These are phyloP conservation scores for Populus alba DNA, from an alignment of 345 rosid species.

Conservation along the genomic window DNA sequence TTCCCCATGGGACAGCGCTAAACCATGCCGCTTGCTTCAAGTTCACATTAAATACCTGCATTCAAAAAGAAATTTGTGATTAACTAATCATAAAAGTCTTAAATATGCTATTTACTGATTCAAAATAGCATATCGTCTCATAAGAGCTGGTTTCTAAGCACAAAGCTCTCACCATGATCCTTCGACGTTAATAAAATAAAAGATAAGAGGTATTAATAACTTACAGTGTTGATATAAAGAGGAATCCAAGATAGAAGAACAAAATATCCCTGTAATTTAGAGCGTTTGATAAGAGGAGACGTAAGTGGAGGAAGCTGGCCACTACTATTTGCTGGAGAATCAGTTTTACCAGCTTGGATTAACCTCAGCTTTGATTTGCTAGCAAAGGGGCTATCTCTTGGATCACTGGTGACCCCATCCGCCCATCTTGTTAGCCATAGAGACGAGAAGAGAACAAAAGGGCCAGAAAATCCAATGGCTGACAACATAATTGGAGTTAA, in stretches of 20 bases:
- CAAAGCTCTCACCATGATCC: background rate
- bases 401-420: slow-evolving; percentile 57
- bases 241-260: slow-evolving; percentile 99
- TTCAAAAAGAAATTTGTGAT: background rate
- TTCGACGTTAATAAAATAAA: background rate
- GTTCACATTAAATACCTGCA: slow-evolving; percentile 76
- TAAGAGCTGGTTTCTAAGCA: too few species aligned
- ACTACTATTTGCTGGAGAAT: slow-evolving; percentile 23
- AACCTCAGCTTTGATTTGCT: slow-evolving; percentile 56
- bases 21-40: slow-evolving; percentile 98
- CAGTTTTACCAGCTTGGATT: slow-evolving; percentile 68
- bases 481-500: slow-evolving; percentile 79
- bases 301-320: slow-evolving; percentile 46
- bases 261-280: slow-evolving; percentile 73
- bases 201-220: background rate
- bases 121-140: background rate
- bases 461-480: slow-evolving; percentile 65
- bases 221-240: slow-evolving; percentile 82
- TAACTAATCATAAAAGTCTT: too few species aligned
- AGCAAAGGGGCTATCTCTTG: slow-evolving; percentile 58
- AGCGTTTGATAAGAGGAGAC: slow-evolving; percentile 44
- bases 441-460: slow-evolving; percentile 72
- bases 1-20: slow-evolving; percentile 95
- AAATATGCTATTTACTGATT: background rate
- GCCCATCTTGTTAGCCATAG: slow-evolving; percentile 72